These are phyloP conservation scores for Medakamo hakoo DNA, from an alignment of 139 green algal species.

Conservation along the genomic window DNA sequence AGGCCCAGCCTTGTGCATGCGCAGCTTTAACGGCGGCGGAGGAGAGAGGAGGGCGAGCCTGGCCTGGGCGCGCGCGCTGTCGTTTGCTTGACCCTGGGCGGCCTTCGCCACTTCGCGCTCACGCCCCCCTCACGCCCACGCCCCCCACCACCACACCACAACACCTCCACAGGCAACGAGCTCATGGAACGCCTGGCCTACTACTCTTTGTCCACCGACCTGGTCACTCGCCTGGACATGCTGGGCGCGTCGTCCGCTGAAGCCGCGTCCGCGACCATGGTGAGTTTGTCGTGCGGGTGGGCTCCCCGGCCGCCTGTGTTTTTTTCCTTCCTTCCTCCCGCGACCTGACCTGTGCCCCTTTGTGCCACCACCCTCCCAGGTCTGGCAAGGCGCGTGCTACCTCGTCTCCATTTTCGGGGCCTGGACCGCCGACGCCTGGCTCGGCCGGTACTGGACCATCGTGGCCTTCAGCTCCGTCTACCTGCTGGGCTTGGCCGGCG, in stretches of 20 bases:
- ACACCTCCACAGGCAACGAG: constrained; percentile 49
- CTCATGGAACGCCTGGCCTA: constrained; percentile 82
- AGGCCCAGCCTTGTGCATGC: too few species aligned
- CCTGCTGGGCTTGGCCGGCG: constrained; percentile 57
- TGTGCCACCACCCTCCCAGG: too few species aligned
- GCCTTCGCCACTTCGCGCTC: too few species aligned
- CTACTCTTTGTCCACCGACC: constrained; percentile 73
- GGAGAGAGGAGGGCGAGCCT: too few species aligned
- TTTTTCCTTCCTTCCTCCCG: too few species aligned
- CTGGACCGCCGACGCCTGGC: constrained; percentile 69
- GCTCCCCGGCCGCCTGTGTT: too few species aligned
- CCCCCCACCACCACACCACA: too few species aligned
- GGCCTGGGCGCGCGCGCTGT: too few species aligned
- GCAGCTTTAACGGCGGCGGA: too few species aligned
- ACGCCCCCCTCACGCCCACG: too few species aligned
- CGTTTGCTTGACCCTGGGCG: too few species aligned
- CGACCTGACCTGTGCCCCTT: too few species aligned
- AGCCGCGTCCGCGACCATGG: constrained; percentile 31
- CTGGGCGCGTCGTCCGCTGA: constrained; percentile 61
- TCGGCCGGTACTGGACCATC: constrained; percentile 94
- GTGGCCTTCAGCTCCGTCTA: constrained; percentile 84
- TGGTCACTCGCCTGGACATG: constrained; percentile 77
- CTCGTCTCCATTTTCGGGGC: constrained; percentile 81
- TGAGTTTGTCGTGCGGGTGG: constrained; percentile 46
- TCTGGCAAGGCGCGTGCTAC: constrained; percentile 89